Base-by-base conservation (phyloP, 805 yeast species). In the Ogataea polymorpha region DNA sequence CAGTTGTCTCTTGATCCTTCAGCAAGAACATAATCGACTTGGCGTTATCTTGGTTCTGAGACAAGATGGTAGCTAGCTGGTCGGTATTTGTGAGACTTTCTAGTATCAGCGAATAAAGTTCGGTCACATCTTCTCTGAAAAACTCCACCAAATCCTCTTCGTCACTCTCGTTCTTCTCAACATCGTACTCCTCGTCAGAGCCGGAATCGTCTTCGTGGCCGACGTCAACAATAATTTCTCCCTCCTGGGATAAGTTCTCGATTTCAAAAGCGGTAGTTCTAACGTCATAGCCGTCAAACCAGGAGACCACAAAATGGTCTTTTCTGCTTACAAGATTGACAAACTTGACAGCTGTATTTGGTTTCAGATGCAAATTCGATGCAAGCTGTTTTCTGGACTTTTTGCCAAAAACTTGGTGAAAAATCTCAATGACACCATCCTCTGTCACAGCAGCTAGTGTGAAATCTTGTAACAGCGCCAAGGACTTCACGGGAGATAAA, bases 21-120 rank as follows among this genome's bases (percentile, higher is more conserved):
- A 86, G 63, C 37, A 78, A 64, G 48, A 75, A 72, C 30, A 84
- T 71, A 0, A 86, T 74, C 11, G 71, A 63, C 58, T 74, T 68
- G 35, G 77, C 76, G 48, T 78, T 79, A 16, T 72, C 37, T 18
- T 37, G 41, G 40, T 65, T 62, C 35, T 58, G 61, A 9, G 51
- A 46, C 16, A 64, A 42, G 13, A 64, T 45, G 15, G 51, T 29
- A 60, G 44, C 70, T 69, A 46, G 66, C 59, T 26, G 54, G 35
- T 39, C 55, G 48, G 12, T n/a, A 9, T 56, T 52, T 12, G 59
- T 56, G 14, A 52, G 25, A 14, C 42, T 45, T 7, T 54, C 54
- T 2, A 37, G 18, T 1, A 60, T 54, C 5, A 66, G 50, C 3
- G 44, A 36, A 13, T 55, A 35, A 5, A 56, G 44, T 23, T 52